A percentile compares a stretch with the other conserved stretches of the same genome.
These are phyloP conservation scores for Polygonum maritimum DNA, from an alignment of 148 eudicot genomes.

Conservation along the genomic window DNA sequence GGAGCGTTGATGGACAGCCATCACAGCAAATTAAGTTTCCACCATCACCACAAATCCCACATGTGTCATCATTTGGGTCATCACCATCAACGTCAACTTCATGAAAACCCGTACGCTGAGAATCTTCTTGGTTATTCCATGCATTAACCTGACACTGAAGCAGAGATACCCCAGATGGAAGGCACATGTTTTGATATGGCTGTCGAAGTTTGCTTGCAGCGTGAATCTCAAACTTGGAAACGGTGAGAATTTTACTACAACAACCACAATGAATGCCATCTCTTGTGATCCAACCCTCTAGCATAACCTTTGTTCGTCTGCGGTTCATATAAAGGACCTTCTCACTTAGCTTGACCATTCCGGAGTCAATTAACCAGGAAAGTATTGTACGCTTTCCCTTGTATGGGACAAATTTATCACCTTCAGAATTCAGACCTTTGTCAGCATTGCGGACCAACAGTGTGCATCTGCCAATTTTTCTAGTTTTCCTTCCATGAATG, in stretches of 20 bases:
- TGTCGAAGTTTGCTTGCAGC: conserved; percentile 88
- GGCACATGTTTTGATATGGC: conserved; percentile 72
- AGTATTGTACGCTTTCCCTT: conserved; percentile 77
- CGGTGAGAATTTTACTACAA: conserved; percentile 85
- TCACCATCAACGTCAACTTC: conserved; percentile 60
- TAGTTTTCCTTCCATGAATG: conserved; percentile 57
- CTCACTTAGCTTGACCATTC: conserved; percentile 54
- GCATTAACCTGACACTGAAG: conserved; percentile 83
- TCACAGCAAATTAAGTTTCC: conserved; percentile 98
- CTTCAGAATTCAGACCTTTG: conserved; percentile 45
- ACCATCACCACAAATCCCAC: conserved; percentile 95
- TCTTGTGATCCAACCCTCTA: conserved; percentile 90
- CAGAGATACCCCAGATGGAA: conserved; percentile 73
- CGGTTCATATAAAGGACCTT: conserved; percentile 89
- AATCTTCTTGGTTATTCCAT: conserved; percentile 74
- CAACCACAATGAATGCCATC: conserved; percentile 95
- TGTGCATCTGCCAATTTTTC: conserved; percentile 73
- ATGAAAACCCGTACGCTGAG: conserved; percentile 49
- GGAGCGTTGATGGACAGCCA: conserved; percentile 95
- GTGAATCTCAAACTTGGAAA: conserved; percentile 88
- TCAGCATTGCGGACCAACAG: conserved; percentile 68
- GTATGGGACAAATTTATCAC: conserved; percentile 69
- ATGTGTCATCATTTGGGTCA: conserved; percentile 96
- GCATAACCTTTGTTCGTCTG: conserved; percentile 55
- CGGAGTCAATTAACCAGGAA: conserved; percentile 92